Conservation (phyloP, 2,329 filamentous ascomycete species). For the Diplodia corticola region DNA sequence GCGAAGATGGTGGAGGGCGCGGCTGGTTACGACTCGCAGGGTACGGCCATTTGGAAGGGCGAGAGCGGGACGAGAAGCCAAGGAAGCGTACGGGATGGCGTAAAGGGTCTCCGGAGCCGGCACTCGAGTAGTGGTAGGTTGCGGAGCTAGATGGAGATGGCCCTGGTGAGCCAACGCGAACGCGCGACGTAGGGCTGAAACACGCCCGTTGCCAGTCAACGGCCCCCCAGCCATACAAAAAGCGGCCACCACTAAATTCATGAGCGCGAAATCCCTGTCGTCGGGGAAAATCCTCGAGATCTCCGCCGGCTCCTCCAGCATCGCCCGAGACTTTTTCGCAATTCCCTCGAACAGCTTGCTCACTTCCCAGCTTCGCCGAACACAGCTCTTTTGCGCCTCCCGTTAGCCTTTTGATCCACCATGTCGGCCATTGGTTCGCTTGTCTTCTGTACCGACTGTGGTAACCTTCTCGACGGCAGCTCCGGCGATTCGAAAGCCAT, state of each 20-base stretch:
- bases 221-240: not conserved
- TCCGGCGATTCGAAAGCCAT: slow-evolving; percentile 74
- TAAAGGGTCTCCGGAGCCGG: slow-evolving; percentile 1
- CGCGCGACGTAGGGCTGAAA: slow-evolving; percentile 18
- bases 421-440: slow-evolving; percentile 92
- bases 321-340: slow-evolving; percentile 19
- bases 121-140: not conserved
- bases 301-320: slow-evolving; percentile 4
- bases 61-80: not conserved
- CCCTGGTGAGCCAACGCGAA: slow-evolving; percentile 2
- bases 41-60: not conserved
- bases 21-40: not conserved
- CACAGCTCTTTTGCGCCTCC: not conserved
- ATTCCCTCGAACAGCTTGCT: not conserved
- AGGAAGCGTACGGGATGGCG: not conserved
- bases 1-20: not conserved
- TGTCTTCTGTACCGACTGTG: slow-evolving; percentile 90
- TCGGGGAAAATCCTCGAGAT: slow-evolving; percentile 19
- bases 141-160: slow-evolving; percentile 14
- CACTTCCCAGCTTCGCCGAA: not conserved
- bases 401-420: not conserved
- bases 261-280: slow-evolving; percentile 14
- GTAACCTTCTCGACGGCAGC: slow-evolving; percentile 81
- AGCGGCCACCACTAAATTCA: not conserved
- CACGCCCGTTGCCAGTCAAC: not conserved